Percentiles rank a stretch among this genome's conserved stretches.
phyloP scores from a whole-genome alignment of 164 flowering plant species.

The Berberis vulgaris region DNA sequence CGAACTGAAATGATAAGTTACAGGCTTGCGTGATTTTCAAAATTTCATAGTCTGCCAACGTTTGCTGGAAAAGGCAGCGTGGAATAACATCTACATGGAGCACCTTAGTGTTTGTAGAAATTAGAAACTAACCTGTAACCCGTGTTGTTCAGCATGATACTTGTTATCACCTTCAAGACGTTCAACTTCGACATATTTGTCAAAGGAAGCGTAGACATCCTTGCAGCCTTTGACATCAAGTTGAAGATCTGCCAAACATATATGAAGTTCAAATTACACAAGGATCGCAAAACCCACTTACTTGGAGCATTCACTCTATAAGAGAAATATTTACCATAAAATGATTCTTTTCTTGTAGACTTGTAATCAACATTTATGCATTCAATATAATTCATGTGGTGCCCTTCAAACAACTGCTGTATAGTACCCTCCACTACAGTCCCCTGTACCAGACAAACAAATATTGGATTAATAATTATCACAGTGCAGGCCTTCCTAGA shows the following conservation, averaged over 20 bases:
- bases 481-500: background rate
- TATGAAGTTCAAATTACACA: conserved; percentile 6
- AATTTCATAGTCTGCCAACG: too few relatives aligned
- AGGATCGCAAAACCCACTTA: background rate
- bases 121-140: conserved; percentile 56
- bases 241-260: conserved; percentile 60
- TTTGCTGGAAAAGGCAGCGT: too few relatives aligned
- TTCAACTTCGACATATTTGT: conserved; percentile 93
- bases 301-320: too few relatives aligned
- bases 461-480: conserved; percentile 1
- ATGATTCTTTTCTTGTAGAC: conserved; percentile 93
- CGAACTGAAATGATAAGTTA: too few relatives aligned
- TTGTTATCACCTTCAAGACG: conserved; percentile 92
- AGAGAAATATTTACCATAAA: conserved; percentile 50
- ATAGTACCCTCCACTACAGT: conserved; percentile 96
- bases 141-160: conserved; percentile 90
- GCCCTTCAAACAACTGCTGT: conserved; percentile 91
- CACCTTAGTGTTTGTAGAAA: background rate
- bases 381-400: conserved; percentile 91
- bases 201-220: conserved; percentile 95
- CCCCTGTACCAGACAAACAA: conserved; percentile 38
- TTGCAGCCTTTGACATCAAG: conserved; percentile 95
- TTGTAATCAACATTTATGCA: conserved; percentile 94
- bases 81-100: background rate
- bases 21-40: too few relatives aligned